A percentile compares a stretch with the other conserved stretches of the same genome.
Conservation (phyloP, 2,329 filamentous ascomycete genomes). For the Aspergillus amoenus region DNA sequence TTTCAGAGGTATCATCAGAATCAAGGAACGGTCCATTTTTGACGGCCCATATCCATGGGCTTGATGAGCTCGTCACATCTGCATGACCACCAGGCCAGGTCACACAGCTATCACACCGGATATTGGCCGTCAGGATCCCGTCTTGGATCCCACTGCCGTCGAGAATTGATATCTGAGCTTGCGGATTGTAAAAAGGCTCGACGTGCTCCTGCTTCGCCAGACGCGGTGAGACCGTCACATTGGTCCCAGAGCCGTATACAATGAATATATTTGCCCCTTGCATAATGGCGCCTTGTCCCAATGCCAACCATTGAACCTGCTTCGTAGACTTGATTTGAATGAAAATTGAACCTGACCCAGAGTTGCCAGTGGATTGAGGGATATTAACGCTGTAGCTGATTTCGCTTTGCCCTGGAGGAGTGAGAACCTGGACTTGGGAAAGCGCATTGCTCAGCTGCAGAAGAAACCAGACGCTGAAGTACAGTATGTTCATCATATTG, state of each 20-base stretch:
- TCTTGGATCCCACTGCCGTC: conserved; percentile 57
- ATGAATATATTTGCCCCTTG: conserved; percentile 60
- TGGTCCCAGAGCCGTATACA: conserved; percentile 58
- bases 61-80: conserved; percentile 6
- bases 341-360: conserved; percentile 57
- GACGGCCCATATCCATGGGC: conserved; percentile 28
- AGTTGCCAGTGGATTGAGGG: conserved; percentile 43
- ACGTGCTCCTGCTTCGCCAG: conserved; percentile 45
- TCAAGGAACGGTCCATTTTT: conserved; percentile 23
- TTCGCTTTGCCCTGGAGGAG: not conserved
- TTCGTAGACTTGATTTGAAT: conserved; percentile 55
- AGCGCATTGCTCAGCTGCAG: too few relatives aligned
- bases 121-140: conserved; percentile 59
- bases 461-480: too few relatives aligned
- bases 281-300: conserved; percentile 61
- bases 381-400: conserved; percentile 11
- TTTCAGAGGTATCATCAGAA: conserved; percentile 19
- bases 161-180: conserved; percentile 53
- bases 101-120: conserved; percentile 40
- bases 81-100: conserved; percentile 11
- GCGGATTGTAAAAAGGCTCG: conserved; percentile 48
- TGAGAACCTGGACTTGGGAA: too few relatives aligned
- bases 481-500: too few relatives aligned
- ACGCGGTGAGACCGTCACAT: conserved; percentile 63
- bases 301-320: conserved; percentile 51